Evolutionary conservation across 306 rosid species (phyloP), one percentile per base, ranked within the genome.

Genomic region (Phaseolus lunatus): DNA sequence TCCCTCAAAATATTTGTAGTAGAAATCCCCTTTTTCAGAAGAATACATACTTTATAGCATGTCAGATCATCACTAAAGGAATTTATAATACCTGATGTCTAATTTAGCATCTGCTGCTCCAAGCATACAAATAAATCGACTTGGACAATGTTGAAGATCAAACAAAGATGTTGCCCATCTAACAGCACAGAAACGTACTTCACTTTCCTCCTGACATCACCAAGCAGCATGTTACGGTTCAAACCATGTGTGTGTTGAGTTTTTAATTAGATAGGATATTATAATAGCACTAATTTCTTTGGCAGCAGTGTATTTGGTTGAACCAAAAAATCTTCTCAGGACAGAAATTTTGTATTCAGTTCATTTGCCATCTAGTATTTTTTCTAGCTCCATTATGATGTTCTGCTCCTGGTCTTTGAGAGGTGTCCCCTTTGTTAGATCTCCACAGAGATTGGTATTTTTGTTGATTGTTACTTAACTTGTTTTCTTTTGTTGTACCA

Each of bases 151-250:
- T 66, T 89, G 93, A 79, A 87, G 81, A 77, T 87, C 92, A 88
- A 88, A 94, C 88, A 94, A 83, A 41, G 86, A 84, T 62, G 93
- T 94, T 15, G 96, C 95, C 98, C 98, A 94, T 86, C 98, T 90
- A 41, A 92, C 79, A 72, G 93, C 91, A 75, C 96, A 94, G 71
- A 86, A 92, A 61, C 98, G 83, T 58, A 90, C 93, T 89, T 94
- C 98, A 83, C 92, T 85, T 92, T 92, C 92, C 77, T 89, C 97
- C 98, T 94, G 87, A 49, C 80, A 86, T 45, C 57, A 85, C 70
- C 81, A 76, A 70, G 39, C 76, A 71, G 44, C 58, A 81, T 64
- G 67, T 54, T 77, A 63, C 15, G 2, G 49, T 75, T 63, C 71
- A 39, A 70, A 62, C 52, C 63, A 49, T 23, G 10, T 27, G 62